Evolutionary conservation across 106 monocot species (phyloP).

Genomic region (Dioscorea alata): DNA sequence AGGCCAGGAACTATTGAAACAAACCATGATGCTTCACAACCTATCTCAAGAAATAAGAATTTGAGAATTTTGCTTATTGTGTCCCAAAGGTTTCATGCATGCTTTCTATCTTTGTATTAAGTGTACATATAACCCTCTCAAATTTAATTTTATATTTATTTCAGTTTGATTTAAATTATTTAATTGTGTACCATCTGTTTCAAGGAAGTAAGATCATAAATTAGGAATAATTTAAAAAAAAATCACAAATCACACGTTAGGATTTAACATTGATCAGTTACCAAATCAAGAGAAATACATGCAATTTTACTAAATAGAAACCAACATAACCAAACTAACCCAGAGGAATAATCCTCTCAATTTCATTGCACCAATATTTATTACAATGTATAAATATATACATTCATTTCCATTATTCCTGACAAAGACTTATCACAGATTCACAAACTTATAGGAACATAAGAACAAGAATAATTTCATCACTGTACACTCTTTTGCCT

Average conservation of each 20-base stretch:
- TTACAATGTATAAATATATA: slow-evolving; percentile 8
- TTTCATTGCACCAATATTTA: slow-evolving; percentile 1
- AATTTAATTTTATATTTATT: background rate
- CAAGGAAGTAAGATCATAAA: background rate
- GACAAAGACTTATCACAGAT: background rate
- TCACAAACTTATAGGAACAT: too few relatives aligned
- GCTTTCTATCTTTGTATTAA: too few relatives aligned
- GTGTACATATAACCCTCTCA: background rate
- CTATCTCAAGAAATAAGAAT: too few relatives aligned
- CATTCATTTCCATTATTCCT: slow-evolving; percentile 12
- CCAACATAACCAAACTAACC: too few relatives aligned
- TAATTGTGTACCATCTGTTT: background rate
- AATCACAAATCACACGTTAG: background rate
- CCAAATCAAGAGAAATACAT: too few relatives aligned
- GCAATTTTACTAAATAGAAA: too few relatives aligned
- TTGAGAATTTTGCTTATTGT: too few relatives aligned
- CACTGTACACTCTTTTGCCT: slow-evolving; percentile 25
- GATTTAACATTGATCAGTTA: too few relatives aligned
- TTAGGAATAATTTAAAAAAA: background rate
- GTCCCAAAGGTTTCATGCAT: too few relatives aligned
- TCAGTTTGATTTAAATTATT: too few relatives aligned
- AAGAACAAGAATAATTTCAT: background rate
- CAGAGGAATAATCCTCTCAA: background rate
- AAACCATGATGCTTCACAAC: too few relatives aligned
- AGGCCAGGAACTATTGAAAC: too few relatives aligned